Evolutionary conservation across 371 early-diverging fungal genomes (phyloP).

Genomic region (Rhizomucor pusillus): DNA sequence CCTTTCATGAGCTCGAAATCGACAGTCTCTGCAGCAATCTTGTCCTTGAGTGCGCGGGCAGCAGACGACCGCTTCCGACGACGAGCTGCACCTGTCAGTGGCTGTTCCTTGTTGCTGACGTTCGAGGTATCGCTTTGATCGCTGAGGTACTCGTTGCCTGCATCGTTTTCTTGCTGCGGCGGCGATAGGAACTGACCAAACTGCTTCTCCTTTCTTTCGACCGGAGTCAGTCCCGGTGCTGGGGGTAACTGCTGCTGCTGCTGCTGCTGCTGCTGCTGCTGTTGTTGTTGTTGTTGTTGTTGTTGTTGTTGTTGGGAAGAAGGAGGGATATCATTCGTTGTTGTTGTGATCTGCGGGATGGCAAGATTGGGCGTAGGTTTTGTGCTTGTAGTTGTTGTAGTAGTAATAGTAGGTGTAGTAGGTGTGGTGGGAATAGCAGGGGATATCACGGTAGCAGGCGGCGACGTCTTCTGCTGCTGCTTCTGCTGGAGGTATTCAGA

Average conservation of each 20-base stretch:
- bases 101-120: constrained; percentile 22
- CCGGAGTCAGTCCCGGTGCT: too few relatives aligned
- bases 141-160: constrained; percentile 43
- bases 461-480: too few relatives aligned
- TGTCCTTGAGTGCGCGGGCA: constrained; percentile 65
- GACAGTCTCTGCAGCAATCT: constrained; percentile 77
- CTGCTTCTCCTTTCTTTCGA: too few relatives aligned
- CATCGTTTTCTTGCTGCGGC: constrained; percentile 34
- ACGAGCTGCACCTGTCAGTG: constrained; percentile 42
- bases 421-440: neutral
- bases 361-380: too few relatives aligned
- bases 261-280: constrained; percentile 8
- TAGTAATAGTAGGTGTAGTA: neutral
- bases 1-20: constrained; percentile 79
- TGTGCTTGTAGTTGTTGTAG: neutral
- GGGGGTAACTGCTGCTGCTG: constrained; percentile 2
- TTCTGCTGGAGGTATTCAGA: too few relatives aligned
- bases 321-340: too few relatives aligned
- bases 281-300: constrained; percentile 4
- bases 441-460: too few relatives aligned
- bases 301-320: neutral
- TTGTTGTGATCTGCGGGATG: too few relatives aligned
- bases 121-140: constrained; percentile 56
- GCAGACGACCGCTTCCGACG: constrained; percentile 48
- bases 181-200: constrained; percentile 26